Base-by-base conservation (phyloP, 2,329 filamentous ascomycete species). In the Xylariaceae sp. region DNA sequence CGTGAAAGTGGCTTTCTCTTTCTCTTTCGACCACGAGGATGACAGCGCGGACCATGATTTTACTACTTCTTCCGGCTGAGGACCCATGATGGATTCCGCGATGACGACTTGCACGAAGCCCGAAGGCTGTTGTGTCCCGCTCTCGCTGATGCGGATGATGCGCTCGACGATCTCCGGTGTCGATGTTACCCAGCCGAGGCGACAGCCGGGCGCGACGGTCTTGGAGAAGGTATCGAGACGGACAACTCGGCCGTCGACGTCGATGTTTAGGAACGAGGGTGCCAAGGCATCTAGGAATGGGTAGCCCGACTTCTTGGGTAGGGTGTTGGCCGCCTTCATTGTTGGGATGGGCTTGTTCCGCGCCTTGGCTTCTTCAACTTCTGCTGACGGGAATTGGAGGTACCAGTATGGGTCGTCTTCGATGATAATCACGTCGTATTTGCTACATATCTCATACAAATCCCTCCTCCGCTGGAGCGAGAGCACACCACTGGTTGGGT, bases 381-480 rank as follows among this genome's bases (percentile, higher is more conserved):
- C 77, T 0, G 86, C 83, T 1, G 86, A 86, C 0, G 89, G 88
- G 66, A 81, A 96, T 64, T 96, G 92, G 7, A 97, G 75, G 65
- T 93, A 92, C 88, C 89, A 96, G 71, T 96, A 96, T 5, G 92
- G 92, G 52, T 96, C 91, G 58, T 97, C 92, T 66, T 97, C 92
- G 50, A 94, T 71, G 54, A 96, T 95, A 59, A 96, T 79, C 52
- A 96, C 79, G 65, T 96, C 90, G 68, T 88, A 95, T 62, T 85
- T 79, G 63, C 82, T 82, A 67, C 87, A 93, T 12, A 96, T 64
- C 16, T 76, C 79, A 62, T 96, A 96, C 22, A 96, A 77, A 41
- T 90, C 82, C 57, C 80, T 85, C 44, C 88, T 80, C 33, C 92
- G 82, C 58, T 84, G 70, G 8, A 93, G 64, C 3, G 86, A 83